Base-by-base conservation (phyloP, 352 stramenopile genomes). In the Globisporangium parvum region DNA sequence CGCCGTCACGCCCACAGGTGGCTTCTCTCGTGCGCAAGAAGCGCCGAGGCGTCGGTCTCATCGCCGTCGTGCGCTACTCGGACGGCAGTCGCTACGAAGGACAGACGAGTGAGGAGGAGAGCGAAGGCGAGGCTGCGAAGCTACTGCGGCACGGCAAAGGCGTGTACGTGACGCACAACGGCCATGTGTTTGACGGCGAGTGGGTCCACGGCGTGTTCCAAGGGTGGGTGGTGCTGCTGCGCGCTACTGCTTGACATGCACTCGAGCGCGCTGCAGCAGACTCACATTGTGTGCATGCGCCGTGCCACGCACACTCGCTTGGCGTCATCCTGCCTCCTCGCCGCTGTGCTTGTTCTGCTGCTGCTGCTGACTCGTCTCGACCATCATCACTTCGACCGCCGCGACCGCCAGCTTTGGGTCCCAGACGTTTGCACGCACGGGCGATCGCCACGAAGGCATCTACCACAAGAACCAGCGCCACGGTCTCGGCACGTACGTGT, bases 391-490 rank as follows among this genome's bases (percentile, higher is more conserved):
- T 12, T n/a, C n/a, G n/a, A 23, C 45, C 26, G 28, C 48, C 18
- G 51, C 28, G 39, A 20, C 47, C 28, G 11, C 48, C 66, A 93
- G 85, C 47, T 94, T 91, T 65, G 87, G 85, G 17, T 93, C 81
- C 64, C 82, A 92, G 61, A 75, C 69, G 5, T 95, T 94, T 75
- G 78, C 79, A 20, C 61, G 55, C n/a, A 92, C 79, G 0, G 78
- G 85, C 12, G 87, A 95, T 51, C 86, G 85, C 18, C 85, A 95
- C 40, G 87, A 96, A 77, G 85, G 85, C 10, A 85, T 93, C 62
- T 96, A 93, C 63, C 68, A 85, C 48, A 92, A 91, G 59, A 89
- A 86, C 59, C 77, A 89, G 51, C 80, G 87, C 26, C 80, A 96
- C 57, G 87, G 87, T 21, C 76, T 74, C 51, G 85, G 85, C 18